Conservation (phyloP, 192 early-diverging fungal species). For the Dissophora globulifera region DNA sequence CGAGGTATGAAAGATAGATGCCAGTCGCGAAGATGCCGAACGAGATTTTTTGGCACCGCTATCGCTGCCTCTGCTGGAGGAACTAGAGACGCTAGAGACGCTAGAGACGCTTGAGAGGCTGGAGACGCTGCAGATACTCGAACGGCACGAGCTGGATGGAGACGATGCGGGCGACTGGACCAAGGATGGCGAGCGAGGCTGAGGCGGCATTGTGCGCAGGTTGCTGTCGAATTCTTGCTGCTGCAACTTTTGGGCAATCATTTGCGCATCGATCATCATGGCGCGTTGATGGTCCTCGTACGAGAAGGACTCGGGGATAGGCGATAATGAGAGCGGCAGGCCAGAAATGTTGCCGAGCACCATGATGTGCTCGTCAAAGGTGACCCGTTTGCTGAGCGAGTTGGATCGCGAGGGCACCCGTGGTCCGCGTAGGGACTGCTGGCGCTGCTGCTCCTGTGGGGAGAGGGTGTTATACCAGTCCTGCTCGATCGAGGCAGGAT, state of each 20-base stretch:
- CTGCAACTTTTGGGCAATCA: not conserved
- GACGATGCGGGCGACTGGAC: constrained; percentile 22
- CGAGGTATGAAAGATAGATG: constrained; percentile 17
- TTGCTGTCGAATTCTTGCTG: too few species aligned
- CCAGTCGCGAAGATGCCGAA: constrained; percentile 11
- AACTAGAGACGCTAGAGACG: too few species aligned
- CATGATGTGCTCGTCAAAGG: constrained; percentile 38
- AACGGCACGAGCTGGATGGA: constrained; percentile 28
- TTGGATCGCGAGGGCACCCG: not conserved
- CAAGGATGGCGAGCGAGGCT: not conserved
- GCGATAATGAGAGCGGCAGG: constrained; percentile 16
- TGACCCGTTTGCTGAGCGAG: constrained; percentile 19
- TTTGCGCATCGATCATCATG: not conserved
- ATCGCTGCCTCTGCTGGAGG: constrained; percentile 13
- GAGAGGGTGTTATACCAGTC: constrained; percentile 1
- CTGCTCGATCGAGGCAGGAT: constrained; percentile 14
- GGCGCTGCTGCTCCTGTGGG: constrained; percentile 4
- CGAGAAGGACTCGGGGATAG: constrained; percentile 9
- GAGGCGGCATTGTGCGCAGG: not conserved
- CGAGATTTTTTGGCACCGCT: not conserved
- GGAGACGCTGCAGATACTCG: constrained; percentile 30
- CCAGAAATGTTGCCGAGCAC: constrained; percentile 9
- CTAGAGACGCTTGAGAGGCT: too few species aligned
- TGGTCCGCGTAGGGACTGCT: not conserved
- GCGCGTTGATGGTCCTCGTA: not conserved